A percentile compares a stretch with the other conserved stretches of the same genome.
These are phyloP conservation scores for Ordospora pajunii DNA, from an alignment of 371 early-diverging fungal genomes.

Conservation along the genomic window DNA sequence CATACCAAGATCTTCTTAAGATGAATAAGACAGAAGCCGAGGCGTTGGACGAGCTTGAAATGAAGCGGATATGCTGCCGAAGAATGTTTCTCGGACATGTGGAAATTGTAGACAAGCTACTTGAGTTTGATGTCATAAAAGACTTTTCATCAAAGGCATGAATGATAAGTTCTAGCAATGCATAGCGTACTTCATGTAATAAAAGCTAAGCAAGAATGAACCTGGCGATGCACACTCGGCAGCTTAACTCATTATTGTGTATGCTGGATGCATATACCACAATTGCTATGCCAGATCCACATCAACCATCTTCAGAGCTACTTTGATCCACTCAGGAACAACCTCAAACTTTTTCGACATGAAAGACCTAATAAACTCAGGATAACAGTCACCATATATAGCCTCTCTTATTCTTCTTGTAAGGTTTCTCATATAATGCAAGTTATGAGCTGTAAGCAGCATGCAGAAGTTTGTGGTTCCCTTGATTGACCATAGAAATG, in stretches of 20 bases:
- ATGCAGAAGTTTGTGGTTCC: conserved; percentile 78
- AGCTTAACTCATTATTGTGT: neutral
- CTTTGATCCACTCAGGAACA: conserved; percentile 71
- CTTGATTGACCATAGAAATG: conserved; percentile 68
- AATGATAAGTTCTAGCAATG: neutral
- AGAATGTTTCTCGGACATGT: conserved; percentile 95
- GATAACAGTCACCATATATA: conserved; percentile 69
- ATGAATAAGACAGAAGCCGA: conserved; percentile 66
- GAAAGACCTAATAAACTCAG: conserved; percentile 69
- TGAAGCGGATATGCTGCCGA: conserved; percentile 94
- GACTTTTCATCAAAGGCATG: neutral
- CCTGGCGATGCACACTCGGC: no score
- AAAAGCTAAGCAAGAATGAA: no score
- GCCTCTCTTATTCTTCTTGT: conserved; percentile 71
- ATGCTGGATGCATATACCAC: neutral
- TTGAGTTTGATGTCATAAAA: conserved; percentile 70
- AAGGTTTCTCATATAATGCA: conserved; percentile 74
- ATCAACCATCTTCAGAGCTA: conserved; percentile 9
- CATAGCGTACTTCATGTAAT: neutral
- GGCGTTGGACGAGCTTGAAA: conserved; percentile 77
- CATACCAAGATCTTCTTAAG: conserved; percentile 72
- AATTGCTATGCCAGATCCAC: neutral
- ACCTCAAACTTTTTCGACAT: conserved; percentile 66
- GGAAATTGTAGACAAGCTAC: conserved; percentile 90
- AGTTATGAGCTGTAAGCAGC: conserved; percentile 75